These are phyloP conservation scores for Aspergillus nanangensis DNA, from an alignment of 495 filamentous ascomycete species.

Conservation along the genomic window DNA sequence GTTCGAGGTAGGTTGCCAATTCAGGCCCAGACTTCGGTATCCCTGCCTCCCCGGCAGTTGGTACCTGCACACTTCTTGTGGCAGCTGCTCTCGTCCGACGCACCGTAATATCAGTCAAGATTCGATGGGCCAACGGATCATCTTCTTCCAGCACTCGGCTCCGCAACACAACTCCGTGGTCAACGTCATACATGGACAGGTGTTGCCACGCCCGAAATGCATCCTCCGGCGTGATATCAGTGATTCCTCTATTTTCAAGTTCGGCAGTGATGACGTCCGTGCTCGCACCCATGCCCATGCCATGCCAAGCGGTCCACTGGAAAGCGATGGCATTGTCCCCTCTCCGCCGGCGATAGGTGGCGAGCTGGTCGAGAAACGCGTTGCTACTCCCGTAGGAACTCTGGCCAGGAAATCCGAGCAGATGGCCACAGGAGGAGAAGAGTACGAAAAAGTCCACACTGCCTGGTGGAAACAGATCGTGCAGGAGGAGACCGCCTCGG, in stretches of 20 bases:
- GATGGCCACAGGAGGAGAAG: slow-evolving; percentile 34
- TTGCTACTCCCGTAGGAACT: slow-evolving; percentile 30
- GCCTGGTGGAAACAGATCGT: slow-evolving; percentile 25
- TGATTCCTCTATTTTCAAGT: slow-evolving; percentile 38
- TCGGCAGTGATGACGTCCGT: slow-evolving; percentile 39
- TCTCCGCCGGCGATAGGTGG: slow-evolving; percentile 18
- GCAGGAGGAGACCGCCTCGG: slow-evolving; percentile 30
- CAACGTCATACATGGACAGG: slow-evolving; percentile 25
- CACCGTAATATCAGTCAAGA: slow-evolving; percentile 29
- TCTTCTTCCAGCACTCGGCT: slow-evolving; percentile 16
- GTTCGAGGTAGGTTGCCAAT: slow-evolving; percentile 20
- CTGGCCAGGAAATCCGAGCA: slow-evolving; percentile 33
- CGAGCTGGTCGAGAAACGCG: slow-evolving; percentile 34
- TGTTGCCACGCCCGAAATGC: slow-evolving; percentile 41
- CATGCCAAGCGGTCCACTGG: slow-evolving; percentile 43
- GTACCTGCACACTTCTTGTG: background rate
- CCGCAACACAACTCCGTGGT: slow-evolving; percentile 34
- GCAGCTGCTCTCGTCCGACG: slow-evolving; percentile 9
- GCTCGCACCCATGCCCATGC: slow-evolving; percentile 34
- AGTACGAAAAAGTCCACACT: slow-evolving; percentile 33
- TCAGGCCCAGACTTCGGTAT: slow-evolving; percentile 18
- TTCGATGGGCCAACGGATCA: slow-evolving; percentile 18
- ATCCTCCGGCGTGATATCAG: slow-evolving; percentile 35
- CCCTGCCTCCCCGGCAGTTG: background rate
- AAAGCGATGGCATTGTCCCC: slow-evolving; percentile 38